phyloP scores from a whole-genome alignment of 2,329 filamentous ascomycete species.

The Penicillium sp. region DNA sequence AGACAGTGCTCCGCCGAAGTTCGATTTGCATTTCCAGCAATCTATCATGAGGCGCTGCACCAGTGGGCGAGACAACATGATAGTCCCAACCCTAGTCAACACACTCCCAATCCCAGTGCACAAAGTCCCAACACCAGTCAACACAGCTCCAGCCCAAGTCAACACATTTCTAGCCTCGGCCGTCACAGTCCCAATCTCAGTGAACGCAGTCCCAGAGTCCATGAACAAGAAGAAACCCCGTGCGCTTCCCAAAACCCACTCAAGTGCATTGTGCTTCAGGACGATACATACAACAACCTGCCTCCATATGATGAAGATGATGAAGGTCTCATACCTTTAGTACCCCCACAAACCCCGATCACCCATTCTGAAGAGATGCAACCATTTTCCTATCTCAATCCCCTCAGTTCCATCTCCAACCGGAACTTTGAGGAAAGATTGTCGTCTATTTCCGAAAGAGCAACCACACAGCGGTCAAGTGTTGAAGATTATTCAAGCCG shows the following conservation, averaged over 20 bases:
- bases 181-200: background rate
- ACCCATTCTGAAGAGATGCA: background rate
- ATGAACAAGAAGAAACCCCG: background rate
- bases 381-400: background rate
- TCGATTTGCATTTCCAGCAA: slow-evolving; percentile 21
- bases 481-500: slow-evolving; percentile 4
- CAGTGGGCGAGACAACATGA: slow-evolving; percentile 14
- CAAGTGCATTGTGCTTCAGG: background rate
- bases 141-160: background rate
- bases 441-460: background rate
- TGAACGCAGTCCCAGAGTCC: no score
- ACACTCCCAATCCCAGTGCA: background rate
- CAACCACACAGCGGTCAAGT: background rate
- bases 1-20: slow-evolving; percentile 15
- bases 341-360: background rate
- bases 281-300: background rate
- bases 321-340: background rate
- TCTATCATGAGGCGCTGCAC: slow-evolving; percentile 18
- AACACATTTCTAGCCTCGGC: background rate
- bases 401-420: background rate
- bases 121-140: background rate
- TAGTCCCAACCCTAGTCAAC: background rate
- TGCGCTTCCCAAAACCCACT: background rate
- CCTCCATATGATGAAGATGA: background rate
- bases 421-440: no score